Evolutionary conservation across 495 filamentous ascomycete species (phyloP).

Genomic region (Annulohypoxylon maeteangense): DNA sequence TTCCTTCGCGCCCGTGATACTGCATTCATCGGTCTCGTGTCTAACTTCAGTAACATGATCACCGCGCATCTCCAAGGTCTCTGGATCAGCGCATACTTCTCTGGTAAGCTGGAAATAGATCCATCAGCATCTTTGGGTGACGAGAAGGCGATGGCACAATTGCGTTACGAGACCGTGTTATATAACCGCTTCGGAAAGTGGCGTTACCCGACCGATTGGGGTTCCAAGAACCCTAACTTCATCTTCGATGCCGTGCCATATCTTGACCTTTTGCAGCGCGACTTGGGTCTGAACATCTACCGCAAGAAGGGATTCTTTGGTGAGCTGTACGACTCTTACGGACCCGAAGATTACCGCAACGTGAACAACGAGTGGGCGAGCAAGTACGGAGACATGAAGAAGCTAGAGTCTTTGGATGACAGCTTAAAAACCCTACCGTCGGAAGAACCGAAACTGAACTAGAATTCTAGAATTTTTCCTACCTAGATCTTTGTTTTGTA

Average conservation of each 20-base stretch:
- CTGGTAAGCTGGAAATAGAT: slow-evolving; percentile 49
- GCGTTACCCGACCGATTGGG: slow-evolving; percentile 74
- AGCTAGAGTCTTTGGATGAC: slow-evolving; percentile 30
- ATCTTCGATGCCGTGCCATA: slow-evolving; percentile 84
- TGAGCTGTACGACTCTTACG: slow-evolving; percentile 67
- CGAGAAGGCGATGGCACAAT: slow-evolving; percentile 41
- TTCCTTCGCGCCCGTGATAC: slow-evolving; percentile 67
- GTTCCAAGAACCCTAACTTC: slow-evolving; percentile 72
- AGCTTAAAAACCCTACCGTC: slow-evolving; percentile 28
- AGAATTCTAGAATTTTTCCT: slow-evolving; percentile 10
- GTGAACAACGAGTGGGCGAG: slow-evolving; percentile 66
- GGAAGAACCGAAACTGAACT: slow-evolving; percentile 22
- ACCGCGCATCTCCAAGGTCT: slow-evolving; percentile 75
- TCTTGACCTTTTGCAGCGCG: slow-evolving; percentile 73
- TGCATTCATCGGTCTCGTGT: slow-evolving; percentile 73
- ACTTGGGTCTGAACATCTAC: slow-evolving; percentile 66
- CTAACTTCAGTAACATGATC: slow-evolving; percentile 70
- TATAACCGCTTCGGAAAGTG: slow-evolving; percentile 74
- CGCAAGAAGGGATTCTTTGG: slow-evolving; percentile 59
- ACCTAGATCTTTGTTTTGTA: slow-evolving; percentile 10
- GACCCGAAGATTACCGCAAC: slow-evolving; percentile 68
- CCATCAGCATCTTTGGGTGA: slow-evolving; percentile 37
- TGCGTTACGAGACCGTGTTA: slow-evolving; percentile 68
- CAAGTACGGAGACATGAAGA: slow-evolving; percentile 42
- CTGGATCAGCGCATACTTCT: slow-evolving; percentile 74